Evolutionary conservation across 176 grass and related monocot species (phyloP).

Genomic region (Panicum miliaceum): DNA sequence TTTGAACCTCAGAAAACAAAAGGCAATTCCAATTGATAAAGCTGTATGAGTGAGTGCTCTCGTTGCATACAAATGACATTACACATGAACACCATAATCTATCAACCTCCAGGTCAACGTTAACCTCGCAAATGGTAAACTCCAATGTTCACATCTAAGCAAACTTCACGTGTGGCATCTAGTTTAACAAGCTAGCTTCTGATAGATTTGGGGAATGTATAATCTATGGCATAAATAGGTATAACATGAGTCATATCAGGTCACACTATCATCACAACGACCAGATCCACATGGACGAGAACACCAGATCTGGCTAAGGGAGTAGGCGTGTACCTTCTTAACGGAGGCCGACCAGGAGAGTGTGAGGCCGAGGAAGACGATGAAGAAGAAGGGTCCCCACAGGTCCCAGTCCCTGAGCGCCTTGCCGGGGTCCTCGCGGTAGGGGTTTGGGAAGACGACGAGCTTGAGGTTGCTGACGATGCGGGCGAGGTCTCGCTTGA

Average conservation of each 20-base stretch:
- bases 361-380: constrained; percentile 91
- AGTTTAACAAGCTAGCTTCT: constrained; percentile 7
- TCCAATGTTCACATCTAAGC: background rate
- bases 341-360: constrained; percentile 97
- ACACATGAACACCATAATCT: background rate
- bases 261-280: constrained; percentile 2
- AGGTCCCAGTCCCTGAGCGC: constrained; percentile 99
- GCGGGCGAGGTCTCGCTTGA: constrained; percentile 95
- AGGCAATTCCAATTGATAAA: background rate
- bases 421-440: constrained; percentile 93
- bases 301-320: constrained; percentile 19
- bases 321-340: constrained; percentile 65
- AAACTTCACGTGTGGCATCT: background rate
- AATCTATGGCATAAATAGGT: background rate
- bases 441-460: constrained; percentile 97
- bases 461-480: constrained; percentile 99
- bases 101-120: background rate
- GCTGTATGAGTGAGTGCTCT: background rate
- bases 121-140: background rate
- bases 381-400: constrained; percentile 99
- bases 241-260: background rate
- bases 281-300: background rate
- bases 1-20: background rate
- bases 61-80: background rate
- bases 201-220: background rate